phyloP scores from a whole-genome alignment of 2,329 filamentous ascomycete genomes.

The Plectosphaerella sp. region DNA sequence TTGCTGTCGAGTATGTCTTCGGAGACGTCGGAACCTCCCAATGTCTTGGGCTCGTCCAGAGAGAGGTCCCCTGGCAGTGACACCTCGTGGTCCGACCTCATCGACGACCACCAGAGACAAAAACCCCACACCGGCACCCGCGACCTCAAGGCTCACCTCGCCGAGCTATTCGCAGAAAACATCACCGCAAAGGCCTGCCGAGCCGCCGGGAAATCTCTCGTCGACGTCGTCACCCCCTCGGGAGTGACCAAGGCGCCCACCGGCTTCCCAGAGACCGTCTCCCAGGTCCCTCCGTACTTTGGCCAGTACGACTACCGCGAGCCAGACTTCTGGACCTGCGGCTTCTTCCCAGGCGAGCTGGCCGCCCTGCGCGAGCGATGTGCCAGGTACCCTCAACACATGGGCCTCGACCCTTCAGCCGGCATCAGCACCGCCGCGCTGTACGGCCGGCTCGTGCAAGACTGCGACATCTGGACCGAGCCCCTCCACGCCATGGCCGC shows the following conservation, averaged over 20 bases:
- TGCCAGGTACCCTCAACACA: slow-evolving; percentile 25
- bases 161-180: slow-evolving; percentile 5
- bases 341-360: slow-evolving; percentile 31
- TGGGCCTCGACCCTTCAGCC: slow-evolving; percentile 24
- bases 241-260: slow-evolving; percentile 1
- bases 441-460: slow-evolving; percentile 5
- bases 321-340: slow-evolving; percentile 10
- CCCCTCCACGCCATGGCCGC: slow-evolving; percentile 30
- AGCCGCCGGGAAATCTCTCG: slow-evolving; percentile 3
- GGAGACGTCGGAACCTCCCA: neutral
- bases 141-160: neutral
- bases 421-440: slow-evolving; percentile 12
- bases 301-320: slow-evolving; percentile 2
- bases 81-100: neutral
- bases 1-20: neutral
- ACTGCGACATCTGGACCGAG: slow-evolving; percentile 24
- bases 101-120: neutral
- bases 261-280: slow-evolving; percentile 22
- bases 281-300: slow-evolving; percentile 2
- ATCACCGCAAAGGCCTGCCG: slow-evolving; percentile 8
- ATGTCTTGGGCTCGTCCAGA: neutral
- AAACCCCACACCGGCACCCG: neutral
- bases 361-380: slow-evolving; percentile 28
- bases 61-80: neutral
- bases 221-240: neutral